phyloP scores from a whole-genome alignment of 73 alveolate species.

The Stentor coeruleus region DNA sequence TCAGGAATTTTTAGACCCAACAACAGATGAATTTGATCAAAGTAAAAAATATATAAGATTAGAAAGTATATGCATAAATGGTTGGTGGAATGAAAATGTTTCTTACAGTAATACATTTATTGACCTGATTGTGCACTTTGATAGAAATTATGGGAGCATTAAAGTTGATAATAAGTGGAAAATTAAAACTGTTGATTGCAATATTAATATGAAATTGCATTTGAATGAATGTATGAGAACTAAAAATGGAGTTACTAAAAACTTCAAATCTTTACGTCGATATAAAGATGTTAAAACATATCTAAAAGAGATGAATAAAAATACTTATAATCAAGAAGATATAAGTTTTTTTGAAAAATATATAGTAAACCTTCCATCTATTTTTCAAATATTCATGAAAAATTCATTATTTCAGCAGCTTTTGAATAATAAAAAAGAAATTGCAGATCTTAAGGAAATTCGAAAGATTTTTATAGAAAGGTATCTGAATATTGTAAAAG shows the following conservation, averaged over 20 bases:
- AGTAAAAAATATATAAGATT: background rate
- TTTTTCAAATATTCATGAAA: background rate
- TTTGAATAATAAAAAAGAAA: too few species aligned
- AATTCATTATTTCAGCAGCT: too few species aligned
- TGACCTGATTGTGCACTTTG: background rate
- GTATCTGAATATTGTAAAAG: too few species aligned
- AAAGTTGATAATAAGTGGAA: background rate
- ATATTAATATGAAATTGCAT: too few species aligned
- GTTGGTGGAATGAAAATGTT: background rate
- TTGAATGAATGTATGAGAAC: background rate
- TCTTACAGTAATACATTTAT: background rate
- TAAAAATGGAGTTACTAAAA: background rate
- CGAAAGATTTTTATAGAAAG: too few species aligned
- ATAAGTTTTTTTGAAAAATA: background rate
- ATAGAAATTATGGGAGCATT: background rate
- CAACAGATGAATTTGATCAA: background rate
- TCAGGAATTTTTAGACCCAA: background rate
- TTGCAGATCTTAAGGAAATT: too few species aligned
- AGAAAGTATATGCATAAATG: background rate
- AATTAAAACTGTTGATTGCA: background rate
- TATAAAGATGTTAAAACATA: too few species aligned
- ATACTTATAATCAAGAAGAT: background rate
- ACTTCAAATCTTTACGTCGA: background rate
- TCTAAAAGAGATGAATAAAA: background rate
- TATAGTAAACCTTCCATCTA: background rate